A percentile compares a stretch with the other conserved stretches of the same genome.
Evolutionary conservation across 2,329 filamentous ascomycete species (phyloP).

Genomic region (Colletotrichum sansevieriae): DNA sequence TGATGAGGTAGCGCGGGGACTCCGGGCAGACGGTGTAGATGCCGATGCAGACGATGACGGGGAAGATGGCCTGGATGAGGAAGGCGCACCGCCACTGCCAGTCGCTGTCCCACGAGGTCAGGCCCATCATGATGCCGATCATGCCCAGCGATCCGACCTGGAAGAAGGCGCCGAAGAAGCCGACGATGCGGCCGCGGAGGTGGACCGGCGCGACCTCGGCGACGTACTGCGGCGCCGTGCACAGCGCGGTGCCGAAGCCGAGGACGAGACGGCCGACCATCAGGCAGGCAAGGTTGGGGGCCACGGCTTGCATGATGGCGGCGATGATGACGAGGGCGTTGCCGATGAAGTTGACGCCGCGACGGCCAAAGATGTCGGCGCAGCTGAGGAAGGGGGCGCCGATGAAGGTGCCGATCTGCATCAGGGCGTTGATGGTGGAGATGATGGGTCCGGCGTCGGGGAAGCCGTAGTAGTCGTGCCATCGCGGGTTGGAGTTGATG

Average conservation of each 20-base stretch:
- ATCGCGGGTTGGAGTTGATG: constrained; percentile 57
- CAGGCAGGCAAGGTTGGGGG: constrained; percentile 55
- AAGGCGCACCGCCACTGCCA: constrained; percentile 55
- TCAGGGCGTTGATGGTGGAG: constrained; percentile 60
- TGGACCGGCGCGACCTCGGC: constrained; percentile 48
- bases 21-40: constrained; percentile 54
- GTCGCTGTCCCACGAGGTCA: constrained; percentile 53
- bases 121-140: constrained; percentile 57
- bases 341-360: constrained; percentile 61
- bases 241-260: constrained; percentile 60
- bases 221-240: constrained; percentile 48
- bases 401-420: constrained; percentile 60
- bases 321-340: constrained; percentile 60
- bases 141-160: constrained; percentile 59
- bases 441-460: constrained; percentile 54
- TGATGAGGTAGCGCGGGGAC: constrained; percentile 57
- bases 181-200: constrained; percentile 58
- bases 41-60: constrained; percentile 51
- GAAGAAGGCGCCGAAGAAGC: constrained; percentile 61
- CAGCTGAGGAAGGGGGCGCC: constrained; percentile 64
- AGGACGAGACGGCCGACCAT: constrained; percentile 67
- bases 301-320: constrained; percentile 55
- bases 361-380: constrained; percentile 64
- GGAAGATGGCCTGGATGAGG: constrained; percentile 59
- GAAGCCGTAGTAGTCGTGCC: constrained; percentile 60